Conservation (phyloP, 805 yeast species). For the Kluyveromyces wickerhamii region DNA sequence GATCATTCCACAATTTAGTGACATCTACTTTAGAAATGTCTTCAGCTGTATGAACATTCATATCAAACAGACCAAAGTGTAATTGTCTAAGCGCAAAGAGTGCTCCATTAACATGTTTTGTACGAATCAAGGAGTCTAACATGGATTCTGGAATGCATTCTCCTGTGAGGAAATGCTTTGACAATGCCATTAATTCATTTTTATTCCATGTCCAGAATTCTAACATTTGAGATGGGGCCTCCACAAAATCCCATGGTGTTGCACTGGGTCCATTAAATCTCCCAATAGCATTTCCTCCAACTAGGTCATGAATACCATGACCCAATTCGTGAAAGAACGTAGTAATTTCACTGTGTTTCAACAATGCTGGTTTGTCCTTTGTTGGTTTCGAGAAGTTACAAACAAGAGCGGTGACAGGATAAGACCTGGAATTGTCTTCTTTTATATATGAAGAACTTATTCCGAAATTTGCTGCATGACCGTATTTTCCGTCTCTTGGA, state of each 20-base stretch:
- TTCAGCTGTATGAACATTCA: slow-evolving; percentile 53
- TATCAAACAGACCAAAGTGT: slow-evolving; percentile 72
- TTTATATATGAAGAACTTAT: slow-evolving; percentile 50
- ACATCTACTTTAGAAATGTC: slow-evolving; percentile 42
- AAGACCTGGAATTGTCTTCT: slow-evolving; percentile 40
- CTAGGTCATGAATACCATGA: slow-evolving; percentile 75
- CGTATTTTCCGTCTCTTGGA: slow-evolving; percentile 81
- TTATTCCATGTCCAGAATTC: slow-evolving; percentile 85
- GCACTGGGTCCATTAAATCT: slow-evolving; percentile 66
- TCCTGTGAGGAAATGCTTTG: slow-evolving; percentile 59
- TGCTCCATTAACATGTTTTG: slow-evolving; percentile 75
- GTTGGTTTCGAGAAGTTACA: slow-evolving; percentile 80
- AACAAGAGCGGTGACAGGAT: slow-evolving; percentile 71
- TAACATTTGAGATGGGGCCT: slow-evolving; percentile 84
- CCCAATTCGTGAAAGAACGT: slow-evolving; percentile 89
- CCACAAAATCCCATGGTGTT: slow-evolving; percentile 82
- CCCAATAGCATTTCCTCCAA: slow-evolving; percentile 56
- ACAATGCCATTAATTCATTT: slow-evolving; percentile 47
- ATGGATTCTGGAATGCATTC: slow-evolving; percentile 50
- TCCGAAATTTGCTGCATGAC: slow-evolving; percentile 82
- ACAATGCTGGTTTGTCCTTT: slow-evolving; percentile 58
- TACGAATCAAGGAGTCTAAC: slow-evolving; percentile 47
- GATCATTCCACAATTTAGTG: slow-evolving; percentile 51
- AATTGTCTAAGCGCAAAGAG: slow-evolving; percentile 65
- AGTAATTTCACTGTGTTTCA: slow-evolving; percentile 70